Evolutionary conservation across 257 asterid species (phyloP).

Genomic region (Cinchona pubescens): DNA sequence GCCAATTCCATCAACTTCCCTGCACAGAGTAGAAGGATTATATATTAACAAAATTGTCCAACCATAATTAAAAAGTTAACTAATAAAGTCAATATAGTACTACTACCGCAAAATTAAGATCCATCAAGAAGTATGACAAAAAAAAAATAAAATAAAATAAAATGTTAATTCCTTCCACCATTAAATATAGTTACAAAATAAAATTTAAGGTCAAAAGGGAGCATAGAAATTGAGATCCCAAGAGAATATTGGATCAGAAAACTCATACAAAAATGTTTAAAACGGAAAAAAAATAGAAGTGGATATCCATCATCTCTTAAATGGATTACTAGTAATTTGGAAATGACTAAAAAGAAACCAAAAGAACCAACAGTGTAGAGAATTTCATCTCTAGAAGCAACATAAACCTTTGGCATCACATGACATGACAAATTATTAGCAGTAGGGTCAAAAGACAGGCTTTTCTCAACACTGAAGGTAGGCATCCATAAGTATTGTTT

Average conservation of each 20-base stretch:
- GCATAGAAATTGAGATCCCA: not conserved
- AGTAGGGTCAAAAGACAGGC: slow-evolving; percentile 46
- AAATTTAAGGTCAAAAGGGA: not conserved
- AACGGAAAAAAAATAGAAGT: not conserved
- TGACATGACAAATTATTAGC: slow-evolving; percentile 7
- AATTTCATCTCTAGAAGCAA: too few relatives aligned
- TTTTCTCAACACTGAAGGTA: slow-evolving; percentile 36
- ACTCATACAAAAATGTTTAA: not conserved
- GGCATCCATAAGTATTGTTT: slow-evolving; percentile 24
- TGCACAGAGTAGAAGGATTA: slow-evolving; percentile 29
- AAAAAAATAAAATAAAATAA: not conserved
- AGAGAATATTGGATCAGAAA: too few relatives aligned
- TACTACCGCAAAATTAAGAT: not conserved
- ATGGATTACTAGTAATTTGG: not conserved
- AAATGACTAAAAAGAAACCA: too few relatives aligned
- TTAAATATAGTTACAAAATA: not conserved
- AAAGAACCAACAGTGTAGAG: too few relatives aligned
- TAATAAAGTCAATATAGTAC: not conserved
- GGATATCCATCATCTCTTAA: not conserved
- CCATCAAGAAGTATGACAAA: not conserved
- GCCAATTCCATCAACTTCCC: slow-evolving; percentile 87
- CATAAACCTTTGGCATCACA: not conserved
- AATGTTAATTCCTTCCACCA: too few relatives aligned
- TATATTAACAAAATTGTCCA: not conserved
- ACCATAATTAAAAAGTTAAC: not conserved